These are phyloP conservation scores for Mycena latifolia DNA, from an alignment of 768 basidiomycete genomes.

Conservation along the genomic window DNA sequence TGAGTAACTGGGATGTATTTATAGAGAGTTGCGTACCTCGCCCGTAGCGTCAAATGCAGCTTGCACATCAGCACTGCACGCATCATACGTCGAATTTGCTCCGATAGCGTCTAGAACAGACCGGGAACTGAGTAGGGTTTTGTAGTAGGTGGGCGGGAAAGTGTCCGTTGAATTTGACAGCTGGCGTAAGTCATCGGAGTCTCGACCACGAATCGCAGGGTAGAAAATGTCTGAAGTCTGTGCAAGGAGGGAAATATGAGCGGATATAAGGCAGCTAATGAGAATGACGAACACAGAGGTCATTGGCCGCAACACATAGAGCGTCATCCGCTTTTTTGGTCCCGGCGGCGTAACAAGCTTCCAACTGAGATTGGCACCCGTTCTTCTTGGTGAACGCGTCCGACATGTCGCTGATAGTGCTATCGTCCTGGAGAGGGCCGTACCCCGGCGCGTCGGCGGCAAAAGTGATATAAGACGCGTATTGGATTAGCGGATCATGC, in stretches of 20 bases:
- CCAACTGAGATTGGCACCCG: constrained; percentile 53
- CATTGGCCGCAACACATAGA: constrained; percentile 51
- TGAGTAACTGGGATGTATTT: neutral
- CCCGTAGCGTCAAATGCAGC: constrained; percentile 45
- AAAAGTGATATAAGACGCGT: constrained; percentile 54
- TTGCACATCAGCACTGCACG: constrained; percentile 44
- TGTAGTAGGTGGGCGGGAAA: constrained; percentile 56
- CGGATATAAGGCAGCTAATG: neutral
- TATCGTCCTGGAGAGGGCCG: constrained; percentile 54
- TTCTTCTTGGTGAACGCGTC: constrained; percentile 44
- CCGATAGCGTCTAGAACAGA: constrained; percentile 53
- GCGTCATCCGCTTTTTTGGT: constrained; percentile 43
- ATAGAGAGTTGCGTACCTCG: constrained; percentile 37
- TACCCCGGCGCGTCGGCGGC: constrained; percentile 59
- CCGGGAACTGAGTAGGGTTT: constrained; percentile 45
- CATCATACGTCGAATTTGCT: constrained; percentile 46
- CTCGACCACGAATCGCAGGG: constrained; percentile 10
- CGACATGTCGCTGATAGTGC: constrained; percentile 48
- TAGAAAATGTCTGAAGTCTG: constrained; percentile 9
- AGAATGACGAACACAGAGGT: constrained; percentile 53
- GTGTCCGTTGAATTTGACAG: constrained; percentile 48
- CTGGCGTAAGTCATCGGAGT: constrained; percentile 20
- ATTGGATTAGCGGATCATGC: constrained; percentile 60
- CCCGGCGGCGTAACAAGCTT: constrained; percentile 55
- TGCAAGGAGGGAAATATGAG: neutral